Percentiles rank a stretch among this genome's conserved stretches.
Evolutionary conservation across 2,329 filamentous ascomycete species (phyloP).

Genomic region (Talaromyces islandicus): DNA sequence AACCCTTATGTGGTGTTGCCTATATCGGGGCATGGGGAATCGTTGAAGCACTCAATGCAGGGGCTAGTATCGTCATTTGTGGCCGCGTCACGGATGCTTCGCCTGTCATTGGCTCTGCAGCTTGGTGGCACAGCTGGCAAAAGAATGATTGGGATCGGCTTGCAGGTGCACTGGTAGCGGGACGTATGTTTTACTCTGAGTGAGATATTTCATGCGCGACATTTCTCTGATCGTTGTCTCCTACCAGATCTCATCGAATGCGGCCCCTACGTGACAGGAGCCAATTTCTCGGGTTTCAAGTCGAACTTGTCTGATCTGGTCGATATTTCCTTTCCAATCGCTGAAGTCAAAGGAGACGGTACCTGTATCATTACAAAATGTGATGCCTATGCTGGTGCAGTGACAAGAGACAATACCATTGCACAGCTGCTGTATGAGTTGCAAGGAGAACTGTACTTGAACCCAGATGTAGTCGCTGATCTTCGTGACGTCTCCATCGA

Average conservation of each 20-base stretch:
- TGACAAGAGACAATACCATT: conserved; percentile 14
- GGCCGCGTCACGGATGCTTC: conserved; percentile 24
- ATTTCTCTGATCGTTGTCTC: conserved; percentile 13
- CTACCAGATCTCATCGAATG: conserved; percentile 26
- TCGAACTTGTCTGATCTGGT: conserved; percentile 9
- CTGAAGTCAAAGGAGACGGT: conserved; percentile 15
- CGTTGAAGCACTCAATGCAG: conserved; percentile 19
- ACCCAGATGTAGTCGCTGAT: neutral
- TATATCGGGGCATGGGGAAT: conserved; percentile 16
- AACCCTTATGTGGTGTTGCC: conserved; percentile 1
- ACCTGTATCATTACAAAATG: conserved; percentile 13
- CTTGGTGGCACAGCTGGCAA: conserved; percentile 15
- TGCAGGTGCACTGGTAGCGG: neutral
- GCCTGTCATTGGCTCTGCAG: conserved; percentile 17
- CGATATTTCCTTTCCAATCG: conserved; percentile 20
- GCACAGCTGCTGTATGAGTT: conserved; percentile 24
- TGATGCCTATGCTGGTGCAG: conserved; percentile 13
- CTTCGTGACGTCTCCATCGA: neutral
- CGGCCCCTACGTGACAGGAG: conserved; percentile 25
- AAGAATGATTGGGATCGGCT: conserved; percentile 8
- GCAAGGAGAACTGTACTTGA: conserved; percentile 16
- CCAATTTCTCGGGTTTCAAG: conserved; percentile 30
- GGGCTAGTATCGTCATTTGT: conserved; percentile 26
- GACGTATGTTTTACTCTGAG: neutral
- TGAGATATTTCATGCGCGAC: too few species aligned